These are phyloP conservation scores for Colletotrichum caudatum DNA, from an alignment of 2,329 filamentous ascomycete genomes.

Conservation along the genomic window DNA sequence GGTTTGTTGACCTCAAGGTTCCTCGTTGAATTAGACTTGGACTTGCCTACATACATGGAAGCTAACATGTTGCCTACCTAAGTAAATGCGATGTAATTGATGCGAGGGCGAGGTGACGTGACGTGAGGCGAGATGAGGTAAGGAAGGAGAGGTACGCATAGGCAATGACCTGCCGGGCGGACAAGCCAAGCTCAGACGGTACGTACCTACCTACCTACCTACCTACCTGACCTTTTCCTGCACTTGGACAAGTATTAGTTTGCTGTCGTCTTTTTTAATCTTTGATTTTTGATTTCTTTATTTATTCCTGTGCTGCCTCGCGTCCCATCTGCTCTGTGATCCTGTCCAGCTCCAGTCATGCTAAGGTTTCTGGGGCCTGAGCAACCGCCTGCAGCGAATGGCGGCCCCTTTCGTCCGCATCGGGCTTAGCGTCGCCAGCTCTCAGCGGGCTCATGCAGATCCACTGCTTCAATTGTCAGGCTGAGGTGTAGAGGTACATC, in stretches of 20 bases:
- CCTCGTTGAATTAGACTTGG: neutral
- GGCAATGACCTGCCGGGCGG: neutral
- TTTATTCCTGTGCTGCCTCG: neutral
- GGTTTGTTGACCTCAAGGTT: neutral
- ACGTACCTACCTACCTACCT: neutral
- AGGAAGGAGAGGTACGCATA: neutral
- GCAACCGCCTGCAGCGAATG: conserved; percentile 41
- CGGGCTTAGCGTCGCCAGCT: conserved; percentile 17
- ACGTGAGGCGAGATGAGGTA: neutral
- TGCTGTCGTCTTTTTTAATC: neutral
- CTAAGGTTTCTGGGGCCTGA: conserved; percentile 32
- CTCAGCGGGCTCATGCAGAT: conserved; percentile 32
- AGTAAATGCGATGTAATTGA: neutral
- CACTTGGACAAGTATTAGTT: neutral
- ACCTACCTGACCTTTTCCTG: neutral
- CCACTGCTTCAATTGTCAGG: conserved; percentile 35
- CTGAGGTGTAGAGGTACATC: conserved; percentile 25
- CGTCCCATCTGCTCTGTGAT: neutral
- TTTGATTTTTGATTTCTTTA: neutral
- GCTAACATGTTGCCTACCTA: neutral
- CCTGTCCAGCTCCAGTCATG: conserved; percentile 23
- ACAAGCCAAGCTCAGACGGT: neutral
- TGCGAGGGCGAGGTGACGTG: neutral
- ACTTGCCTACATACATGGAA: neutral
- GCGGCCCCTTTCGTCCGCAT: conserved; percentile 18